phyloP scores from a whole-genome alignment of 192 early-diverging fungal genomes.

The Linnemannia hyalina region DNA sequence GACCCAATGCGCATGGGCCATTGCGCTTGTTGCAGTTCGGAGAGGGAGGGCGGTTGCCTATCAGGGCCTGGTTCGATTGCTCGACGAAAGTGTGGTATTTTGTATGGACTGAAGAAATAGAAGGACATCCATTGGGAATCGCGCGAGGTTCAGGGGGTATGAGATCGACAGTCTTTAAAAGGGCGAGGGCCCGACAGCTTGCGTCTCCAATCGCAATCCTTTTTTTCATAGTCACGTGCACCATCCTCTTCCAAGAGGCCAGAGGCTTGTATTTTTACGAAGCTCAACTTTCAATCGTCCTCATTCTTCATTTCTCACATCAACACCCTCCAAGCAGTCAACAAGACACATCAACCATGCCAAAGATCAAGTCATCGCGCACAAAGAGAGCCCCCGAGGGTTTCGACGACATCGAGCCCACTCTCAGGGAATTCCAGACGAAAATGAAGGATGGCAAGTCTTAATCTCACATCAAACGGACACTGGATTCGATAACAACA shows the following conservation, averaged over 20 bases:
- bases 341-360: constrained; percentile 62
- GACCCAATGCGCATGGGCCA: too few species aligned
- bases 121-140: too few species aligned
- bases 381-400: constrained; percentile 93
- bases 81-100: too few species aligned
- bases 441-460: constrained; percentile 95
- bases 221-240: neutral
- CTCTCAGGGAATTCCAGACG: constrained; percentile 86
- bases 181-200: too few species aligned
- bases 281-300: neutral
- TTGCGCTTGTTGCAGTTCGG: too few species aligned
- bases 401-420: constrained; percentile 96
- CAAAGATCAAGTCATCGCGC: constrained; percentile 80
- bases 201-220: too few species aligned
- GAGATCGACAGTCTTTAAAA: too few species aligned
- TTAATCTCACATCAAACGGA: neutral
- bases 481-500: neutral
- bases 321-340: neutral
- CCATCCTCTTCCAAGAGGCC: neutral
- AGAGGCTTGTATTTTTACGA: neutral
- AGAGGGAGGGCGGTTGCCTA: too few species aligned
- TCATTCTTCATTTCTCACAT: neutral
- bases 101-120: too few species aligned
- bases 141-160: too few species aligned
- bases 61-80: too few species aligned